Conservation (phyloP, 768 basidiomycete genomes). For the Leccinum disarticulatum region DNA sequence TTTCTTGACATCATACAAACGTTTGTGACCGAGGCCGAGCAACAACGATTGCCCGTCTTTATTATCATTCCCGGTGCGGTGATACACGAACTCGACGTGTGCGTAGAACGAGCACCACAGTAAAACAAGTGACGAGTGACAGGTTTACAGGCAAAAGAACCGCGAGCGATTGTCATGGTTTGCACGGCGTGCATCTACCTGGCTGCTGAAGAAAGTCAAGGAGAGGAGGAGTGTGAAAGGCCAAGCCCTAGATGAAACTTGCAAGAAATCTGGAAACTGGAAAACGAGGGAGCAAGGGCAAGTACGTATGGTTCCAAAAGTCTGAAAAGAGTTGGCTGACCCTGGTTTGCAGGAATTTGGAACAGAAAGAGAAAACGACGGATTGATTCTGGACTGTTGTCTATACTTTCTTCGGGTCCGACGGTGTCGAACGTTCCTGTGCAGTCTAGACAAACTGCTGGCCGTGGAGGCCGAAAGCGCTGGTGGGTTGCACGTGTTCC, state of each 20-base stretch:
- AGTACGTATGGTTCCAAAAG: conserved; percentile 29
- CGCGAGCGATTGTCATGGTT: conserved; percentile 51
- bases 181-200: conserved; percentile 66
- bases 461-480: conserved; percentile 50
- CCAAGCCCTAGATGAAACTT: conserved; percentile 64
- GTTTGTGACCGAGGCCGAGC: conserved; percentile 64
- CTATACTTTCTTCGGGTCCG: conserved; percentile 49
- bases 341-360: conserved; percentile 17
- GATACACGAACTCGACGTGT: conserved; percentile 78
- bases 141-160: conserved; percentile 39
- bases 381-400: conserved; percentile 75
- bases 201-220: conserved; percentile 63
- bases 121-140: conserved; percentile 2
- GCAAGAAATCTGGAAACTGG: conserved; percentile 61
- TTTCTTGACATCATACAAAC: conserved; percentile 61
- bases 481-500: conserved; percentile 34
- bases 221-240: conserved; percentile 56
- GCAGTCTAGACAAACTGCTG: conserved; percentile 70
- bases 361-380: conserved; percentile 57
- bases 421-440: conserved; percentile 52
- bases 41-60: conserved; percentile 46
- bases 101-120: conserved; percentile 16
- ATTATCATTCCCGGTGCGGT: conserved; percentile 75
- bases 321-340: conserved; percentile 1
- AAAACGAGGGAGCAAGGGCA: conserved; percentile 46